Base-by-base conservation (phyloP, 495 filamentous ascomycete species). In the Penicillium angulare region DNA sequence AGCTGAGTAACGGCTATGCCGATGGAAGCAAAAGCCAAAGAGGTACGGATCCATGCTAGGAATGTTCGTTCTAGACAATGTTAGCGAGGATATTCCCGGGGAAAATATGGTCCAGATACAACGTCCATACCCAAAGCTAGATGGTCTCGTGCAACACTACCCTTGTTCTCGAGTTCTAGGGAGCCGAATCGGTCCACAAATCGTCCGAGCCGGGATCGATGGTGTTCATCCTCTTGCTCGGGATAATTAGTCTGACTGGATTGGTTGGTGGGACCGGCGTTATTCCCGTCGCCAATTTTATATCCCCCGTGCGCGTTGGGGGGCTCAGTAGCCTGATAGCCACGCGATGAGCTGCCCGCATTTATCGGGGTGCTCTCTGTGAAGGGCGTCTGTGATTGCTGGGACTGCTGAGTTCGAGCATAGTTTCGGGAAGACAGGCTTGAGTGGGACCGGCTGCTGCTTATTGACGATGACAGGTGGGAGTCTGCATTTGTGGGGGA, bases 1-100 rank as follows among this genome's bases (percentile, higher is more conserved):
- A 98, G 81, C 68, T 98, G 93, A 1, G 95, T 97, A 42, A 98
- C 83, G 43, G 92, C 93, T 52, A 98, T 92, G 48, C 93, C 93
- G 60, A 98, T 98, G 42, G 86, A 90, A 31, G 93, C 95, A 65
- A 98, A 98, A 40, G 92, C 90, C 35, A 98, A 79, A 17, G 91
- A 96, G 15, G 93, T 98, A 38, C 93, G 84, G 39, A 98, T 81
- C 93, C 93, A 98, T 42, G 93, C 93, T 17, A 98, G 83, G 69
- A 97, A 98, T 3, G 93, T 98, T 23, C 93, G 86, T 70, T 98
- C 93, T 97, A 61, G 21, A 20, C n/a, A 12, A 35, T n/a, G n/a
- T 61, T 36, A 53, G 49, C 41, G 43, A 60, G 22, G 50, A 44
- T 34, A 45, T 23, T 29, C 62, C 45, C 64, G 57, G 48, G 16